Evolutionary conservation across 352 stramenopile species (phyloP), one percentile per base, ranked within the genome.

Genomic region (Phytophthora foliorum): DNA sequence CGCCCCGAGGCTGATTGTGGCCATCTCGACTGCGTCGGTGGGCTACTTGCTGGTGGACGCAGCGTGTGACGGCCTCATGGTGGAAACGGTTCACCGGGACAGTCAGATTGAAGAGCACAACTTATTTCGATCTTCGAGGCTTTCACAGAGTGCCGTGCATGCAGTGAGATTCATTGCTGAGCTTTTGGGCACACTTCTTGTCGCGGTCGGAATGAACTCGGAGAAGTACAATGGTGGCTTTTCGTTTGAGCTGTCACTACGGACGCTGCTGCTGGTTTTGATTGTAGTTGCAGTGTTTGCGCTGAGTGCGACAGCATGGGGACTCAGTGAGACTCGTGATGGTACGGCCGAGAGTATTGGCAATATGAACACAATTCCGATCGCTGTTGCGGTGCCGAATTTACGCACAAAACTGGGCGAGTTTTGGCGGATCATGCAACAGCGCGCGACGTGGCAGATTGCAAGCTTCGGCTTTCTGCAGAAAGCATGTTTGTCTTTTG

Each of bases 31-130:
- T 21, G 82, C 82, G 1, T 94, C 92, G 19, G 52, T 92, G 7
- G 69, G 64, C 6, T 67, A 71, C 34, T 62, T 77, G 8, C 55
- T 94, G 22, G 81, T 86, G 1, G 86, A 95, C 39, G 84, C 92
- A n/a, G 78, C 79, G 8, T 90, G 83, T 58, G 88, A 95, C 48
- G 86, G 82, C 0, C 52, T 94, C 39, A 89, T 95, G 81, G 86
- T 94, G 56, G 84, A 94, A 76, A 87, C 84, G 38, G 82, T 88
- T 3, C 83, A 93, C 45, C 75, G 76, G 6, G 82, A 92, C 48
- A 78, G 65, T 7, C 75, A 89, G 39, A 53, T 66, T 8, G 29
- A 66, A 34, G 38, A 65, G 29, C 22, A 10, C 22, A 7, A 39
- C 9, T 9, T 46, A 21, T 34, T 56, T 29, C 53, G 36, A 45